A percentile compares a stretch with the other conserved stretches of the same genome.
Evolutionary conservation across 2,329 filamentous ascomycete species (phyloP).

Genomic region (Paraphaeosphaeria sporulosa): DNA sequence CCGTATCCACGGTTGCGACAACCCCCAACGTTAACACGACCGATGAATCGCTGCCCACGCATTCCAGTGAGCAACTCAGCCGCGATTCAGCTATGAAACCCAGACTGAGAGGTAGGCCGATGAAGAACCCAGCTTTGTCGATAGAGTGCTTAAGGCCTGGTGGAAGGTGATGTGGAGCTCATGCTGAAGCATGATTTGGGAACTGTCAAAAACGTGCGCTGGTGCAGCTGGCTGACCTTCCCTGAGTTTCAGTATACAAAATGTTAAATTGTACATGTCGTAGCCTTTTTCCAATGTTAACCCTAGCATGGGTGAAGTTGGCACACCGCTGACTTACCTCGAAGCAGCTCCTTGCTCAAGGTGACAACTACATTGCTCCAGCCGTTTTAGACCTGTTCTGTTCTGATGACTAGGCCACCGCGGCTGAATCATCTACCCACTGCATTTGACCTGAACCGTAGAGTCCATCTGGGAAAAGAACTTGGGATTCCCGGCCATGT

Average conservation of each 20-base stretch:
- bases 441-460: slow-evolving; percentile 39
- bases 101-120: slow-evolving; percentile 53
- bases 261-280: slow-evolving; percentile 47
- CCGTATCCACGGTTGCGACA: slow-evolving; percentile 49
- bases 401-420: slow-evolving; percentile 49
- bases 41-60: slow-evolving; percentile 49
- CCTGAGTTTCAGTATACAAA: slow-evolving; percentile 43
- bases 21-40: slow-evolving; percentile 47
- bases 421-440: slow-evolving; percentile 43
- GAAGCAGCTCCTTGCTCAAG: slow-evolving; percentile 52
- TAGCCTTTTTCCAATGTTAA: slow-evolving; percentile 21
- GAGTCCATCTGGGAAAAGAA: slow-evolving; percentile 30
- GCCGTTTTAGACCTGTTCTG: slow-evolving; percentile 42
- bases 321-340: slow-evolving; percentile 28
- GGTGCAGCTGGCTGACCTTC: slow-evolving; percentile 28
- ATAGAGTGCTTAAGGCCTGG: slow-evolving; percentile 31
- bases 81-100: slow-evolving; percentile 46
- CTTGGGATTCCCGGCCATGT: slow-evolving; percentile 39
- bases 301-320: not conserved
- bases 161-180: slow-evolving; percentile 46
- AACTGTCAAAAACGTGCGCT: slow-evolving; percentile 41
- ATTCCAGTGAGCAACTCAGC: slow-evolving; percentile 52
- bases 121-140: slow-evolving; percentile 47
- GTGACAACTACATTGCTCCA: slow-evolving; percentile 50
- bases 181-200: slow-evolving; percentile 45